Percentiles rank a stretch among this genome's conserved stretches.
Evolutionary conservation across 164 flowering plant genomes (phyloP).

Genomic region (Akebia trifoliata): DNA sequence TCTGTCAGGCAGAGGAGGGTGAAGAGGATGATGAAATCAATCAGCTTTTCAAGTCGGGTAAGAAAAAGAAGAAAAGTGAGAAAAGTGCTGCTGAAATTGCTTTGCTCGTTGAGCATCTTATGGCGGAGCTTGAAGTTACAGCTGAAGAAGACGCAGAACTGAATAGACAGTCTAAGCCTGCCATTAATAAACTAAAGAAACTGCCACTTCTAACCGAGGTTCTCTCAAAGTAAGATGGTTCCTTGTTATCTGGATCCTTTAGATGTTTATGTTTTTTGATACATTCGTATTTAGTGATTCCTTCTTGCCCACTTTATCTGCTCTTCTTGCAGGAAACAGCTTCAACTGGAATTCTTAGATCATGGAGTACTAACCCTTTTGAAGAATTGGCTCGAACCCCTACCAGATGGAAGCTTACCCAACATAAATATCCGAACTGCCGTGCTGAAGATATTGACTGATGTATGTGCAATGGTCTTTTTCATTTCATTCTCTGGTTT

Average conservation of each 20-base stretch:
- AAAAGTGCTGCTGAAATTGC: slow-evolving; percentile 87
- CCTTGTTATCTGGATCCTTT: not conserved
- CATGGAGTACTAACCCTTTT: slow-evolving; percentile 80
- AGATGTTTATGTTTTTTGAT: not conserved
- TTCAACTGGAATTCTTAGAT: slow-evolving; percentile 87
- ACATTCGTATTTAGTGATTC: not conserved
- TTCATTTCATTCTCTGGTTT: not conserved
- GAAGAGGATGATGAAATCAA: slow-evolving; percentile 83
- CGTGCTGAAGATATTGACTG: slow-evolving; percentile 70
- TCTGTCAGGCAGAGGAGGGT: slow-evolving; percentile 72
- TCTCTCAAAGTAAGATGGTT: slow-evolving; percentile 64
- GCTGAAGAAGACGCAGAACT: slow-evolving; percentile 94
- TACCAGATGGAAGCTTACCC: slow-evolving; percentile 97
- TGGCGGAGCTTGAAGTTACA: slow-evolving; percentile 94
- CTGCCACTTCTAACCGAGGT: slow-evolving; percentile 86
- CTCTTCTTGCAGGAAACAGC: slow-evolving; percentile 64
- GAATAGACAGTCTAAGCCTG: slow-evolving; percentile 81
- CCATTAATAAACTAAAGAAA: slow-evolving; percentile 89
- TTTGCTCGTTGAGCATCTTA: slow-evolving; percentile 73
- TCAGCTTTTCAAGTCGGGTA: slow-evolving; percentile 66
- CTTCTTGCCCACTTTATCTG: not conserved
- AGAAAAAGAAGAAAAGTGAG: slow-evolving; percentile 88
- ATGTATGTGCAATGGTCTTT: slow-evolving; percentile 33
- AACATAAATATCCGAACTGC: slow-evolving; percentile 84
- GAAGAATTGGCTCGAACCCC: slow-evolving; percentile 95